These are phyloP conservation scores for Cutaneotrichosporon sp. DNA, from an alignment of 1,284 basidiomycete species.

Conservation along the genomic window DNA sequence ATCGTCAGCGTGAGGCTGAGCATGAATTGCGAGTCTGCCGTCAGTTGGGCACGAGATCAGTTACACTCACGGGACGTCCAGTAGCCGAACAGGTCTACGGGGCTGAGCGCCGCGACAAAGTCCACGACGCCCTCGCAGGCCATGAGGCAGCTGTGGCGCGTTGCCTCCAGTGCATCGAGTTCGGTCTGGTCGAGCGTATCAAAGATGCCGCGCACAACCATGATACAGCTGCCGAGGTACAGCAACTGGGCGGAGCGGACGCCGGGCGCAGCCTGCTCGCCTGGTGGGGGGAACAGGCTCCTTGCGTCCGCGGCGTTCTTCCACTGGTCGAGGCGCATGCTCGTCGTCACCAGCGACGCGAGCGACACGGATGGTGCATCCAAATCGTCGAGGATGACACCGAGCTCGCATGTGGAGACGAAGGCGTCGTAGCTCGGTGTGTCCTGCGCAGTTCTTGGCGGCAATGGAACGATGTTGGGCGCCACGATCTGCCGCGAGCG, in stretches of 20 bases:
- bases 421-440: slow-evolving; percentile 2
- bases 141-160: slow-evolving; percentile 2
- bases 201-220: background rate
- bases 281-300: background rate
- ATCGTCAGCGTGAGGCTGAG: slow-evolving; percentile 2
- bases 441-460: background rate
- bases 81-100: background rate
- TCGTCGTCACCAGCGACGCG: background rate
- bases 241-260: background rate
- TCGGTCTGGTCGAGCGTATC: background rate
- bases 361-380: background rate
- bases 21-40: slow-evolving; percentile 2
- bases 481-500: background rate
- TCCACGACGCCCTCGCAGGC: slow-evolving; percentile 1
- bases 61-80: background rate
- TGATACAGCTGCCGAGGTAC: slow-evolving; percentile 2
- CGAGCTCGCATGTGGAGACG: background rate
- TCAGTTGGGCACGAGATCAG: background rate
- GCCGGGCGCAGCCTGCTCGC: background rate
- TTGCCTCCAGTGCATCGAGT: background rate
- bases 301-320: background rate
- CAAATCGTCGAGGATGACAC: background rate
- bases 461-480: slow-evolving; percentile 1
- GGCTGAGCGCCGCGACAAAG: background rate
- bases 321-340: slow-evolving; percentile 2